phyloP scores from a whole-genome alignment of 1,139 yeast genomes.

The Pneumocystis jirovecii region DNA sequence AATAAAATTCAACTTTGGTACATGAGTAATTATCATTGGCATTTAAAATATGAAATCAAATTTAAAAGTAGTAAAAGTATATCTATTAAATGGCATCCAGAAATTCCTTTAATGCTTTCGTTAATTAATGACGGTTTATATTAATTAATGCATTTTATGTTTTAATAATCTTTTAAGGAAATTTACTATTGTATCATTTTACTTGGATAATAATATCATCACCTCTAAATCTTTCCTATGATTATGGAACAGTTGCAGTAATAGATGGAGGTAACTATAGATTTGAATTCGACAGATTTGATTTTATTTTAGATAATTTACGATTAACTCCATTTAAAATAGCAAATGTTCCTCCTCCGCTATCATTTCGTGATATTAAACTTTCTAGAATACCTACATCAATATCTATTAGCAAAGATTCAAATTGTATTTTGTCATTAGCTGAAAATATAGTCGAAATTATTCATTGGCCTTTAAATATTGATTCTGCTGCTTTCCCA shows the following conservation, averaged over 20 bases:
- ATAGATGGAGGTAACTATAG: slow-evolving; percentile 44
- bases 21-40: slow-evolving; percentile 89
- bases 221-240: slow-evolving; percentile 50
- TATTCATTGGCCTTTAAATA: slow-evolving; percentile 2
- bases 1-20: slow-evolving; percentile 76
- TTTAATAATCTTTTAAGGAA: slow-evolving; percentile 1
- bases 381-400: slow-evolving; percentile 43
- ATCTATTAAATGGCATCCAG: slow-evolving; percentile 66
- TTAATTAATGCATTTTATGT: slow-evolving; percentile 24
- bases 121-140: slow-evolving; percentile 26
- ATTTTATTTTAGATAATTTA: slow-evolving; percentile 25
- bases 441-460: neutral
- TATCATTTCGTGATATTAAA: slow-evolving; percentile 53
- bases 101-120: slow-evolving; percentile 63
- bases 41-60: slow-evolving; percentile 62
- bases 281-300: neutral
- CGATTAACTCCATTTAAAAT: slow-evolving; percentile 67
- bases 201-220: slow-evolving; percentile 54
- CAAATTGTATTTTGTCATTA: slow-evolving; percentile 40
- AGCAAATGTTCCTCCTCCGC: slow-evolving; percentile 94
- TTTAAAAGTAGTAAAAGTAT: slow-evolving; percentile 23
- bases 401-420: slow-evolving; percentile 49
- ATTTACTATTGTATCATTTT: slow-evolving; percentile 51
- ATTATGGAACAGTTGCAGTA: slow-evolving; percentile 65
- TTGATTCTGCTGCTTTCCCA: neutral